phyloP scores from a whole-genome alignment of 2,329 filamentous ascomycete genomes.

The Plenodomus biglobosus region DNA sequence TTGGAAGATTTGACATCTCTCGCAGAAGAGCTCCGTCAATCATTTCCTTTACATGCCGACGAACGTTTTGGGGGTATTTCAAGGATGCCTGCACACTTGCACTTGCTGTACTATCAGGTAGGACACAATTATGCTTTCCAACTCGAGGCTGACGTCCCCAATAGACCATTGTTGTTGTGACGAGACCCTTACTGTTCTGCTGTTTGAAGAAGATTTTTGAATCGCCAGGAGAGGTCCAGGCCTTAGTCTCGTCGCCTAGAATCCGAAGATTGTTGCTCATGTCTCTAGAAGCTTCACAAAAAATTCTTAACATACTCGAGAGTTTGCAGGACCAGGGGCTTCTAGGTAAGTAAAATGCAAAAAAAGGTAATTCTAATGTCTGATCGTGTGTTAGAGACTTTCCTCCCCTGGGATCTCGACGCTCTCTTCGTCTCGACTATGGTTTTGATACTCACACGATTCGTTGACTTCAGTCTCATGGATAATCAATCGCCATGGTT shows the following conservation, averaged over 20 bases:
- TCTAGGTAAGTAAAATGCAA: constrained; percentile 42
- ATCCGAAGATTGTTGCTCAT: constrained; percentile 46
- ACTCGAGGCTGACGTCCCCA: not conserved
- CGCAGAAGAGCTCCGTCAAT: constrained; percentile 45
- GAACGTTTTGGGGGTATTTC: constrained; percentile 46
- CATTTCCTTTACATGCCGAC: constrained; percentile 44
- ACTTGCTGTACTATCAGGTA: constrained; percentile 46
- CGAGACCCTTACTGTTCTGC: constrained; percentile 48
- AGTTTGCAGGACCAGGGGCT: constrained; percentile 51
- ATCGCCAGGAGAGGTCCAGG: constrained; percentile 30
- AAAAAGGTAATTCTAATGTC: not conserved
- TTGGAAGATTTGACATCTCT: constrained; percentile 45
- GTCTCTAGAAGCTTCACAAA: constrained; percentile 49
- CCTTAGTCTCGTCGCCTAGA: constrained; percentile 42
- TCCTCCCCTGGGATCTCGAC: constrained; percentile 54
- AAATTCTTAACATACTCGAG: constrained; percentile 49
- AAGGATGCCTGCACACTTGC: constrained; percentile 45
- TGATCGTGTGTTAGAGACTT: constrained; percentile 45
- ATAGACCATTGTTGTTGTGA: constrained; percentile 48
- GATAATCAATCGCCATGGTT: constrained; percentile 45
- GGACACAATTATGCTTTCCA: not conserved
- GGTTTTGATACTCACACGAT: constrained; percentile 45
- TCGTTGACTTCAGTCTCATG: constrained; percentile 36
- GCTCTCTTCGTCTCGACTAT: constrained; percentile 49
- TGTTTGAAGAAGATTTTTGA: constrained; percentile 45